Evolutionary conservation across 805 yeast species (phyloP), one percentile per base, ranked within the genome.

Genomic region (Barnettozyma vustinii): DNA sequence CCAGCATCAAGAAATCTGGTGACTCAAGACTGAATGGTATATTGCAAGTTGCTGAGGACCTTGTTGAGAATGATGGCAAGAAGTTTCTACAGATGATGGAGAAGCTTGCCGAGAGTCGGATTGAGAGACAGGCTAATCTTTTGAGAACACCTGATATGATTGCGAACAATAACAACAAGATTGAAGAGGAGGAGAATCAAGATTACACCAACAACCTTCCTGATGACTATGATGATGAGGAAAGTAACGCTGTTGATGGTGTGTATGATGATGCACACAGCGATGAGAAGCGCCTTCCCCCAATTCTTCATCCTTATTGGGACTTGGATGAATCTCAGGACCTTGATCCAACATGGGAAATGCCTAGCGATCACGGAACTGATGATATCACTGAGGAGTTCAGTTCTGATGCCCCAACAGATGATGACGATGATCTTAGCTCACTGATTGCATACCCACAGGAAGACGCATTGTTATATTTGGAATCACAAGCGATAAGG

Each of bases 71-170:
- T 60, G 87, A 85, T 53, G 96, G 96, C n/a, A 76, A 77, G 53
- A 78, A 81, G 39, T 87, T 89, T 54, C 75, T 88, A 30, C 83
- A 83, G 54, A 83, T 87, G 75, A 83, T 90, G 79, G 95, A 88
- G 63, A 76, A 80, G 46, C 70, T 87, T 41, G 87, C 89, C 4
- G 76, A 76, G 49, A 74, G 80, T 40, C 67, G 80, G 18, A 57
- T 70, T 64, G 63, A 55, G 41, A 58, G 63, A 44, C 59, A 59
- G 19, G 19, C 55, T 7, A 58, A 59, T n/a, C 45, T 46, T 8
- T 10, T 52, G 23, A 48, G 45, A 36, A 47, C 51, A 30, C 37
- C 56, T 4, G 57, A 54, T 13, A 45, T 51, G 20, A 40, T 50
- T 25, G 48, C 49, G n/a, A 56, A 56, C 37, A 53, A 56, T 33